Evolutionary conservation across 768 basidiomycete genomes (phyloP).

Genomic region (Cystobasidium ongulense): DNA sequence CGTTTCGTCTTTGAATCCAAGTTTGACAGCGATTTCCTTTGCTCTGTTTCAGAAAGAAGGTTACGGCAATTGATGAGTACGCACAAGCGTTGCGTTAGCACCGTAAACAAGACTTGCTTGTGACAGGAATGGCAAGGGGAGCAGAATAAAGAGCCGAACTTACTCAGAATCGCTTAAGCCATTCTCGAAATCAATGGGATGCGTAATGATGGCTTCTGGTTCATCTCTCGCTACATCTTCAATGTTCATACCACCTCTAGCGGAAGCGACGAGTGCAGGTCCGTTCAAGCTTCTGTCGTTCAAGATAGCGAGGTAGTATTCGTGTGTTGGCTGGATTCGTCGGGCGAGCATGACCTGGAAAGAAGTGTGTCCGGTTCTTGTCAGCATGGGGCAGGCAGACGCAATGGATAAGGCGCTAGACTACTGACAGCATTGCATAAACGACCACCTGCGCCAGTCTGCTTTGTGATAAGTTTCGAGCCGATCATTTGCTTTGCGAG

Average conservation of each 20-base stretch:
- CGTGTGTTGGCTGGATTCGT: slow-evolving; percentile 81
- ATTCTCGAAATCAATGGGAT: slow-evolving; percentile 55
- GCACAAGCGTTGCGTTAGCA: too few relatives aligned
- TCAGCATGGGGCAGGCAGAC: neutral
- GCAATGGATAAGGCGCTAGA: neutral
- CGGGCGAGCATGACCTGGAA: slow-evolving; percentile 99
- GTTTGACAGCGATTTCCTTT: slow-evolving; percentile 69
- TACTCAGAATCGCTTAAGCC: slow-evolving; percentile 24
- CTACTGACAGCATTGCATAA: slow-evolving; percentile 81
- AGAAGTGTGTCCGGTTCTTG: too few relatives aligned
- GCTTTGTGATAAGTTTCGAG: slow-evolving; percentile 91
- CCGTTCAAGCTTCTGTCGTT: slow-evolving; percentile 85
- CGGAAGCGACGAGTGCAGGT: slow-evolving; percentile 85
- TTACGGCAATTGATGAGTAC: too few relatives aligned
- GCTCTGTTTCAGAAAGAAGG: too few relatives aligned
- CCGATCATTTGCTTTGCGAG: slow-evolving; percentile 89
- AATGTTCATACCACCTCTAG: slow-evolving; percentile 98
- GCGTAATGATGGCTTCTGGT: slow-evolving; percentile 88
- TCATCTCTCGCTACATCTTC: slow-evolving; percentile 97
- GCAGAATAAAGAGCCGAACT: neutral
- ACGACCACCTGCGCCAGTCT: slow-evolving; percentile 85
- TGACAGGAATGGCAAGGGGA: too few relatives aligned
- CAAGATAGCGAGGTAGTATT: slow-evolving; percentile 94
- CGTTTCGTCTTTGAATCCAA: slow-evolving; percentile 70
- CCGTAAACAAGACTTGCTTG: too few relatives aligned